Base-by-base conservation (phyloP, 345 rosid genomes). In the Gossypium sturtianum region DNA sequence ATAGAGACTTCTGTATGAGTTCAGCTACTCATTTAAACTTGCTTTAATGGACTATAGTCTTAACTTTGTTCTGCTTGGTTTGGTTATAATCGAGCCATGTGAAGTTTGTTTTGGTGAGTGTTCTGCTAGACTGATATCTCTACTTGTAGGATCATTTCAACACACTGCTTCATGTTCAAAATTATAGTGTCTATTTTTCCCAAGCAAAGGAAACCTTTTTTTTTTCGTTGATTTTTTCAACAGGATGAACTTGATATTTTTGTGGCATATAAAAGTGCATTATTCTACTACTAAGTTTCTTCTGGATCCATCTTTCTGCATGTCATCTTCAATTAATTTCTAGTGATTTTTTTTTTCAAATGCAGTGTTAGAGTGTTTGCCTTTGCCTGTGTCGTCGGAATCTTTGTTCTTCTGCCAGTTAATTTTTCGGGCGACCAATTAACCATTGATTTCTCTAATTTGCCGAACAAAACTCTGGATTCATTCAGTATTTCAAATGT, bases 401-500 rank as follows among this genome's bases (percentile, higher is more conserved):
- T 92, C 71, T 83, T 78, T 71, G 56, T 94, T 75, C 97, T 94
- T 73, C 89, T 94, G 62, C 98, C 98, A 12, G 80, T 94, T 41
- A 94, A 90, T 74, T 92, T 82, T 83, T 74, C 86, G 84, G 97
- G 98, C 56, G 86, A 82, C 49, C 97, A 94, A 82, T 79, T 92
- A 38, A 73, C 68, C 70, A 82, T 80, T 59, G 93, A 86, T 78
- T 79, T 86, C 76, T 83, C 85, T 54, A 83, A 88, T 76, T 79
- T 94, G 74, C 81, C 88, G 17, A 83, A 86, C 74, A 90, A 83
- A 80, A 86, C 97, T 75, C 80, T 94, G 79, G 97, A 90, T 12
- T 84, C 88, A 6, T 92, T 94, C 87, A 88, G 97, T 77, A 87
- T 92, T 74, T 90, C 97, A 23, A 94, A 94, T 81, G 97, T 94